Evolutionary conservation across 1,139 yeast genomes (phyloP).

Genomic region (Wickerhamiella infanticola): DNA sequence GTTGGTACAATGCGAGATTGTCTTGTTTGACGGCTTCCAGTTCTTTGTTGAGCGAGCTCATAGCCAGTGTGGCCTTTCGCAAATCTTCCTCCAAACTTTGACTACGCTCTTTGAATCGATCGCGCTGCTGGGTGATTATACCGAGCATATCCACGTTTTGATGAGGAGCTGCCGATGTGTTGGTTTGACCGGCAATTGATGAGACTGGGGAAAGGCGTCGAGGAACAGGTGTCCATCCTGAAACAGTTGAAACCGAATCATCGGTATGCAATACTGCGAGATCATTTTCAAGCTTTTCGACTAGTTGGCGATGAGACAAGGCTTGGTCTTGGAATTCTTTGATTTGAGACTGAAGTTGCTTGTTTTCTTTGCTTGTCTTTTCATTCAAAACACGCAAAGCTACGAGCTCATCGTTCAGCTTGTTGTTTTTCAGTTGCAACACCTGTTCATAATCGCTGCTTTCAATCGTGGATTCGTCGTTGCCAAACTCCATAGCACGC

Average conservation of each 20-base stretch:
- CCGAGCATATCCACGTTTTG: constrained; percentile 45
- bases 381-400: constrained; percentile 40
- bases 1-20: constrained; percentile 65
- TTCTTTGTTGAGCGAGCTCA: constrained; percentile 50
- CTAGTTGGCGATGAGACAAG: constrained; percentile 29
- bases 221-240: constrained; percentile 23
- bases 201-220: constrained; percentile 12
- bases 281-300: constrained; percentile 57
- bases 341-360: constrained; percentile 28
- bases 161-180: constrained; percentile 17
- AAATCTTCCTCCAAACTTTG: constrained; percentile 72
- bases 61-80: constrained; percentile 39
- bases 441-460: constrained; percentile 22
- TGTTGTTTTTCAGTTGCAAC: constrained; percentile 43
- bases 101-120: constrained; percentile 68
- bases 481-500: constrained; percentile 51
- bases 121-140: constrained; percentile 87
- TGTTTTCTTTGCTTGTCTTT: constrained; percentile 27
- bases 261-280: constrained; percentile 26
- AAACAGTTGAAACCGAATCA: constrained; percentile 30
- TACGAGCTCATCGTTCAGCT: constrained; percentile 45
- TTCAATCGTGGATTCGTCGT: constrained; percentile 9
- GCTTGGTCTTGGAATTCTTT: constrained; percentile 30
- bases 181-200: constrained; percentile 7
- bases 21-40: constrained; percentile 51